Evolutionary conservation across 2,329 filamentous ascomycete genomes (phyloP), one percentile per base, ranked within the genome.

Genomic region (Phyllosticta ampelicida): DNA sequence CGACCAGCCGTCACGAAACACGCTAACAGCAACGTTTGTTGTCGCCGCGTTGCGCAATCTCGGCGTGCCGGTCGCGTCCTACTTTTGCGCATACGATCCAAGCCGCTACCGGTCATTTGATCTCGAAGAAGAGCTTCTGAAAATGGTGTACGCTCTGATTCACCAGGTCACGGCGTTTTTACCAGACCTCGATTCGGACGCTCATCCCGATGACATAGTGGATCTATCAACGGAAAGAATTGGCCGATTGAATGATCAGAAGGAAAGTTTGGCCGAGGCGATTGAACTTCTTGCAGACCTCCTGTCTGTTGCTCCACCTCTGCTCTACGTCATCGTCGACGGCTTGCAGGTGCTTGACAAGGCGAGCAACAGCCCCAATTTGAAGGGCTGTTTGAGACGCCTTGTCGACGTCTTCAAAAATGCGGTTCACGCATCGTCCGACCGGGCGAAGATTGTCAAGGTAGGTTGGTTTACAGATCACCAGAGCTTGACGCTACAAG

Each of bases 121-220:
- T 44, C 36, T 44, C 3, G 36, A 44, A 16, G 36, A 44, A 16
- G 36, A 44, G 36, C 3, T 44, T 3, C 11, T 44, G 13, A 44
- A 44, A 5, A 44, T 44, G 36, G 36, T 44, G 36, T 3, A 8
- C 2, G 55, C 58, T 3, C 52, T 63, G 4, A 54, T 64, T 8
- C 61, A 62, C 9, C 63, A 64, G 30, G 52, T 62, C 11, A 36
- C 61, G 5, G 60, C 62, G 48, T 16, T 60, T 3, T n/a, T 61
- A n/a, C 55, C 55, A 1, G 51, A 58, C 13, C 11, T 44, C n/a
- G 36, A 44, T 44, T 44, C 3, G 2, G 36, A 44, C 8, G 8
- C 36, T 6, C 6, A 5, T 18, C 16, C 3, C n/a, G 18, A 21
- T 5, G 36, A 13, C 9, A 20, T 5, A 13, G n/a, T 13, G 10